Conservation (phyloP, 2,329 filamentous ascomycete species). For the Colletotrichum echinochloae region DNA sequence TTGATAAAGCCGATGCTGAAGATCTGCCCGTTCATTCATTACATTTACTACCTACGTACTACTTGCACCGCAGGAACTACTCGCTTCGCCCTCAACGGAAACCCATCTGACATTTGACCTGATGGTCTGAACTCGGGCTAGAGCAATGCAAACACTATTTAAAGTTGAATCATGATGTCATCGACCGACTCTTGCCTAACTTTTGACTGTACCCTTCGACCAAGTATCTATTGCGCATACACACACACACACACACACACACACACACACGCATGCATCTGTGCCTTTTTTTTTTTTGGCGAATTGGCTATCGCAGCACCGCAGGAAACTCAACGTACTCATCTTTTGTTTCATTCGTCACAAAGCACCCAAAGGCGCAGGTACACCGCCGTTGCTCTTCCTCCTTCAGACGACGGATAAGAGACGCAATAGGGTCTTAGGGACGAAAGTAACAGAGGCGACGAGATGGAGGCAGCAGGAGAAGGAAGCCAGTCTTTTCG, state of each 20-base stretch:
- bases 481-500: neutral
- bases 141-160: neutral
- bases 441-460: neutral
- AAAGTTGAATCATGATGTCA: slow-evolving; percentile 13
- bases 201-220: neutral
- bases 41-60: neutral
- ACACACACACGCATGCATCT: neutral
- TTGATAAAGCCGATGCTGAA: neutral
- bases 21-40: neutral
- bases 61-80: neutral
- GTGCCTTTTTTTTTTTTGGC: neutral
- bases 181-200: neutral
- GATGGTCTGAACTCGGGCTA: neutral
- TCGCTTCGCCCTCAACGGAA: neutral
- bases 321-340: neutral
- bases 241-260: too few relatives aligned
- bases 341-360: neutral
- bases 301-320: neutral
- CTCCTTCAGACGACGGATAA: neutral
- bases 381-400: too few relatives aligned
- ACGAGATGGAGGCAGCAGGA: neutral
- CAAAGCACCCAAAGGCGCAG: too few relatives aligned
- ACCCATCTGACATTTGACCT: neutral
- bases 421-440: neutral
- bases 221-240: too few relatives aligned